phyloP scores from a whole-genome alignment of 768 basidiomycete genomes.

The Pilatotrama ljubarskyi region DNA sequence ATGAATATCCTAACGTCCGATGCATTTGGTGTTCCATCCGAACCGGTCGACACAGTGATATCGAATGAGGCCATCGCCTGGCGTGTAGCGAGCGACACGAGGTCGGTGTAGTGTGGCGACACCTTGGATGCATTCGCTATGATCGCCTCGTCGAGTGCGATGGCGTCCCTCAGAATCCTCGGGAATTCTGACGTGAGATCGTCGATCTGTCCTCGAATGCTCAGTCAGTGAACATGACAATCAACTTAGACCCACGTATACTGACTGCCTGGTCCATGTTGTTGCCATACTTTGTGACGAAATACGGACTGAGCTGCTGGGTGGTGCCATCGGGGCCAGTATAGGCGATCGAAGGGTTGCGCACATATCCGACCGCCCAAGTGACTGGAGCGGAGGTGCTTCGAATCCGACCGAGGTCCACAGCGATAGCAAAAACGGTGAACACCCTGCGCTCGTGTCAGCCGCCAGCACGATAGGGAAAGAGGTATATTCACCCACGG shows the following conservation, averaged over 20 bases:
- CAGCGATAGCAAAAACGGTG: conserved; percentile 28
- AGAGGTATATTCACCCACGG: conserved; percentile 8
- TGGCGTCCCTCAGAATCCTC: conserved; percentile 6
- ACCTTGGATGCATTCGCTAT: conserved; percentile 21
- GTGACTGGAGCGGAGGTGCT: conserved; percentile 23
- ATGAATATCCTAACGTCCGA: conserved; percentile 29
- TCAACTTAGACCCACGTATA: neutral
- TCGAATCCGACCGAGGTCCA: conserved; percentile 28
- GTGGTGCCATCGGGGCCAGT: conserved; percentile 10
- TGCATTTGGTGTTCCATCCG: conserved; percentile 20
- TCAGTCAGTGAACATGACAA: neutral
- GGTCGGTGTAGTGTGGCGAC: conserved; percentile 25
- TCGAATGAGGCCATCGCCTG: conserved; percentile 30
- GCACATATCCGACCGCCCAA: conserved; percentile 31
- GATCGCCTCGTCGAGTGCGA: conserved; percentile 27
- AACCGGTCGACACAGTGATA: conserved; percentile 25
- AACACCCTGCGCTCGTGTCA: neutral
- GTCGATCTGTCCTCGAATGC: conserved; percentile 16
- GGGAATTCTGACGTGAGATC: conserved; percentile 26
- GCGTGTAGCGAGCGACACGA: conserved; percentile 29
- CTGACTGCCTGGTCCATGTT: neutral
- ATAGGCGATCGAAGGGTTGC: conserved; percentile 30
- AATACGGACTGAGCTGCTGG: conserved; percentile 25
- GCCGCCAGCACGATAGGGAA: neutral
- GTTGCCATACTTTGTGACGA: conserved; percentile 2